Conservation (phyloP, 352 stramenopile genomes). For the Phytopythium kandeliae region DNA sequence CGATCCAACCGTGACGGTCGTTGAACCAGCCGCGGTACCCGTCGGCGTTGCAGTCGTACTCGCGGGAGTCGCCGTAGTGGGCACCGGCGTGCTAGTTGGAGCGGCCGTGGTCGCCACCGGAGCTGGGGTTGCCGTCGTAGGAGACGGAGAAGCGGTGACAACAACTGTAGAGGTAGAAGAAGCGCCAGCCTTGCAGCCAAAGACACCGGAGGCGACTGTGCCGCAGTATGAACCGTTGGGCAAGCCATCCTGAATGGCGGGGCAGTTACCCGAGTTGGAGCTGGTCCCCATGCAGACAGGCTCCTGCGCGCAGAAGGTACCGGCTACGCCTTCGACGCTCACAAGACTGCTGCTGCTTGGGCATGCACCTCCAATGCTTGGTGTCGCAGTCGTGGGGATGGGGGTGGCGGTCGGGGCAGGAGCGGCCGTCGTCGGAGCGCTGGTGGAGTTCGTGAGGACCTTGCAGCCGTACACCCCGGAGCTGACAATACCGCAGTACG, state of each 20-base stretch:
- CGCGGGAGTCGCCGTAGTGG: not conserved
- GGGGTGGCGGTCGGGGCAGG: not conserved
- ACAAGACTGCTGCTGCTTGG: not conserved
- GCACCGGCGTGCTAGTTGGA: not conserved
- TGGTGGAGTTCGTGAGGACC: conserved; percentile 15
- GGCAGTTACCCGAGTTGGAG: conserved; percentile 3
- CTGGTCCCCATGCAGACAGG: conserved; percentile 5
- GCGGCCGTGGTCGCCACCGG: not conserved
- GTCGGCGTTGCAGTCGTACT: not conserved
- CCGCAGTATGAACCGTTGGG: conserved; percentile 8
- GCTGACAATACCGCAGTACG: conserved; percentile 30
- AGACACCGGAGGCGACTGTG: conserved; percentile 6
- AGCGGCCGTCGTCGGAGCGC: not conserved
- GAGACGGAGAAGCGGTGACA: too few species aligned
- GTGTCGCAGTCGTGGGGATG: not conserved
- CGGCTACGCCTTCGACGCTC: conserved; percentile 8
- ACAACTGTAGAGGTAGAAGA: not conserved
- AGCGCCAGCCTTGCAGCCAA: conserved; percentile 4
- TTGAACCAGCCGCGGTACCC: not conserved
- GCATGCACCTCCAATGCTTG: not conserved
- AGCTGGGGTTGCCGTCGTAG: too few species aligned
- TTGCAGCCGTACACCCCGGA: conserved; percentile 44
- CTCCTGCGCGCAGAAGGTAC: conserved; percentile 4
- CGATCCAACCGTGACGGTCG: not conserved
- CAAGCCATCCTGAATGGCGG: conserved; percentile 5